These are phyloP conservation scores for Termitomyces heimii DNA, from an alignment of 768 basidiomycete genomes.

Conservation along the genomic window DNA sequence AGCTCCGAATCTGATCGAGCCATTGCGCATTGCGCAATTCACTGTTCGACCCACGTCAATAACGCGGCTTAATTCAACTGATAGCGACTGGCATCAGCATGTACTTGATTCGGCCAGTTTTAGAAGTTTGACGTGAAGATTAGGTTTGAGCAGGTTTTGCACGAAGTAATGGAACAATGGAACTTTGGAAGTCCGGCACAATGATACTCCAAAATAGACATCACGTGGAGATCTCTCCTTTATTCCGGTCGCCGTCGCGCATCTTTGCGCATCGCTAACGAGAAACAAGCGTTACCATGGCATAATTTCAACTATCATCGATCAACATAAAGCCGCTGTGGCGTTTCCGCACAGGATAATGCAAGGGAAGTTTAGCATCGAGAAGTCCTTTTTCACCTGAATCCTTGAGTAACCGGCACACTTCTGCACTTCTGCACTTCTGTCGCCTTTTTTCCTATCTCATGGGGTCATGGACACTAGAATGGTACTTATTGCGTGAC, in stretches of 20 bases:
- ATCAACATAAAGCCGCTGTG: not conserved
- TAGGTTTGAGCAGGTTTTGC: not conserved
- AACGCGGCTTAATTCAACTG: not conserved
- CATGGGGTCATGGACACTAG: not conserved
- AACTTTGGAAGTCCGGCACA: not conserved
- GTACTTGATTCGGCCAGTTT: not conserved
- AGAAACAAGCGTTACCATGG: not conserved
- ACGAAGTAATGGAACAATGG: not conserved
- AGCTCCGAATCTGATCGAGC: not conserved
- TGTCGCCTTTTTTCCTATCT: conserved; percentile 4
- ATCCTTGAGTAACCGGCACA: not conserved
- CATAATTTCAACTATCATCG: not conserved
- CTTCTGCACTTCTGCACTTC: conserved; percentile 4
- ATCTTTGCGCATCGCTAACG: not conserved
- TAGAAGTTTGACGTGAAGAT: not conserved
- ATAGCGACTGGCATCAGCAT: not conserved
- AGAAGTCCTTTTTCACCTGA: not conserved
- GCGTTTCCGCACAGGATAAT: not conserved
- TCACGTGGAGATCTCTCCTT: not conserved
- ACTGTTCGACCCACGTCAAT: not conserved
- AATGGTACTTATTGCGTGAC: not conserved
- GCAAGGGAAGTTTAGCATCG: not conserved
- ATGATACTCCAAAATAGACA: not conserved
- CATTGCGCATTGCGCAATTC: not conserved
- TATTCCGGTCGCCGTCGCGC: not conserved